Percentiles rank a stretch among this genome's conserved stretches.
Conservation (phyloP, 176 grass and related monocot genomes). For the Rhynchospora tenuis region DNA sequence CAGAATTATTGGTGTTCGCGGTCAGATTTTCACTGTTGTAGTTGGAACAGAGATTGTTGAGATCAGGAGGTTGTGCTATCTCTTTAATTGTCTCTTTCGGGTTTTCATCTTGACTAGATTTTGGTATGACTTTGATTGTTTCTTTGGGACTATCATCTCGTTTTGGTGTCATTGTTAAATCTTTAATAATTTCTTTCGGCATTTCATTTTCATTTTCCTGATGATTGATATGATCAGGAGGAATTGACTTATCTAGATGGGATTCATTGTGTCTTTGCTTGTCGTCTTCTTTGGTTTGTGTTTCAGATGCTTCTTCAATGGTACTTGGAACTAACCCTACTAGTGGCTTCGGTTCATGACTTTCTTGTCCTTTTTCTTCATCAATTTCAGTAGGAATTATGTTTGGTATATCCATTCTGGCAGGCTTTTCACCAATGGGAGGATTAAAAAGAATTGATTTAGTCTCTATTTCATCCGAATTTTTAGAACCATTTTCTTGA, state of each 20-base stretch:
- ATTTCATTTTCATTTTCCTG: not conserved
- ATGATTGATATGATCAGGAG: not conserved
- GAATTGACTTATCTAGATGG: not conserved
- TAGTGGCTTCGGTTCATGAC: not conserved
- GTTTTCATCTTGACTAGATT: slow-evolving; percentile 12
- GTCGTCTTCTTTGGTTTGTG: not conserved
- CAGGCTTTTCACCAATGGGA: not conserved
- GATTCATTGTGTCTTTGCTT: not conserved
- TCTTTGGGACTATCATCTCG: not conserved
- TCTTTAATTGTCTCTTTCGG: slow-evolving; percentile 13
- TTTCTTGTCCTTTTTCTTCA: not conserved
- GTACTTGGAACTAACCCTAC: not conserved
- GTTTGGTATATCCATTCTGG: not conserved
- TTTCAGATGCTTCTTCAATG: slow-evolving; percentile 5
- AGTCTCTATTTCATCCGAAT: slow-evolving; percentile 12
- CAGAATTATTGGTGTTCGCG: not conserved
- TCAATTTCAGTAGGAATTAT: not conserved
- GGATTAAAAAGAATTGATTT: slow-evolving; percentile 20
- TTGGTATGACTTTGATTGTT: not conserved
- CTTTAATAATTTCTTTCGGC: not conserved
- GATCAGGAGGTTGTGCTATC: not conserved
- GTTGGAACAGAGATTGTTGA: not conserved
- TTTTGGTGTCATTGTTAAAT: not conserved
- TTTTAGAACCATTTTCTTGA: not conserved
- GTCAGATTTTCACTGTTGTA: not conserved